phyloP scores from a whole-genome alignment of 2,329 filamentous ascomycete genomes.

The Xylaria polymorpha region DNA sequence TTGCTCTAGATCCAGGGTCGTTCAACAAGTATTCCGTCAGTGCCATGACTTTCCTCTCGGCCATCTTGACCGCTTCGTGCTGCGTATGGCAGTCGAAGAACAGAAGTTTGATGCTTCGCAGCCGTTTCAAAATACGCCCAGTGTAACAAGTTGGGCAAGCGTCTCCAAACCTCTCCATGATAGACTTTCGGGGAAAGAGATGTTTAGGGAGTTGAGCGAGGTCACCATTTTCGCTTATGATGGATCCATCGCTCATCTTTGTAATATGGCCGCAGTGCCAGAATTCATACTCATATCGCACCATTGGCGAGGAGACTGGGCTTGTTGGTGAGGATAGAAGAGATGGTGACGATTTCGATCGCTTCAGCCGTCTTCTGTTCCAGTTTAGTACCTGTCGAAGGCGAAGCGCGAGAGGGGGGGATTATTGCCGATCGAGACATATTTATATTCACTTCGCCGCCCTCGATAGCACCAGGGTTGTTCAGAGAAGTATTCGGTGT shows the following conservation, averaged over 20 bases:
- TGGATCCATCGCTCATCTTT: background rate
- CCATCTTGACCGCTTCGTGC: background rate
- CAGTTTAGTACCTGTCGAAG: background rate
- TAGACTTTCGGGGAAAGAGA: background rate
- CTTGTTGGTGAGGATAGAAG: background rate
- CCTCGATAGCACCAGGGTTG: background rate
- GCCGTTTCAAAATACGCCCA: background rate
- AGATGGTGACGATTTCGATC: background rate
- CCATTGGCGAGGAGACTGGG: background rate
- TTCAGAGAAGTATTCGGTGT: background rate
- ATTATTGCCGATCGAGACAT: too few relatives aligned
- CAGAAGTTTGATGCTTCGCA: background rate
- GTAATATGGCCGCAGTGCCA: slow-evolving; percentile 33
- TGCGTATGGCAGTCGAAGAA: background rate
- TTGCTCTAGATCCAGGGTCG: background rate
- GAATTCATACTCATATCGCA: background rate
- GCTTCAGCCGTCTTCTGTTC: background rate
- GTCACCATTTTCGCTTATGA: background rate
- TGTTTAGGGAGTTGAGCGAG: background rate
- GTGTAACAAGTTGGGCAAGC: slow-evolving; percentile 7
- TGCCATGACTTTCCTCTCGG: background rate
- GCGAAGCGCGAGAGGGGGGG: too few relatives aligned
- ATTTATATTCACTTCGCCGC: too few relatives aligned
- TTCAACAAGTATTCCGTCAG: background rate
- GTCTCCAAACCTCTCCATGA: background rate